Evolutionary conservation across 768 basidiomycete genomes (phyloP), one percentile per base, ranked within the genome.

Genomic region (Hericium erinaceus): DNA sequence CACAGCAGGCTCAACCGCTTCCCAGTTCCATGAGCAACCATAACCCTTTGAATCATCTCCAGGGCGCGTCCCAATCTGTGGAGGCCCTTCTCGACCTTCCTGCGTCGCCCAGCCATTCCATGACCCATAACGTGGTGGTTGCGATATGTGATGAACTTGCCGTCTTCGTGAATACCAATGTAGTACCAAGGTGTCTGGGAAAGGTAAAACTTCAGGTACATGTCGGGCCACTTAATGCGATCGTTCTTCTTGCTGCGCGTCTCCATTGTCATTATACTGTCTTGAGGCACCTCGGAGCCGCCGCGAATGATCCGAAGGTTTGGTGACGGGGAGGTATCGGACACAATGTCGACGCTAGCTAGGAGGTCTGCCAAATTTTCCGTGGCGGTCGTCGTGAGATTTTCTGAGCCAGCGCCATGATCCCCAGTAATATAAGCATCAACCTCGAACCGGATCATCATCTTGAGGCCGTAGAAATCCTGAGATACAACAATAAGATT

Each of bases 161-260:
- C 87, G 3, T 72, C 65, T 16, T 71, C 64, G 65, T 89, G 85
- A 39, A 77, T 68, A 0, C 77, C 86, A 53, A 85, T 69, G 65
- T 79, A 83, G 58, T 82, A 76, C 64, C 83, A 78, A 2, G 76
- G 70, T 0, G 84, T 87, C 65, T 84, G 82, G 8, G 87, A 86
- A 55, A 89, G 77, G 66, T 80, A 84, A 8, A 87, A 68, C 65
- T 88, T 85, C 0, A 82, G 79, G 66, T 81, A 87, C 2, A 72
- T 70, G 13, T 85, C 82, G 33, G 63, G 70, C 84, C 84, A 87
- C 61, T 82, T 72, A 60, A 22, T n/a, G 1, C 63, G 61, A 15
- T 65, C 52, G 40, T 60, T 46, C 22, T 55, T 41, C 48, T 46
- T 20, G 39, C 63, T 54, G 13, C 61, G 48, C 48, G 75, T 72